Percentiles rank a stretch among this genome's conserved stretches.
These are phyloP conservation scores for Blastomyces silverae DNA, from an alignment of 2,329 filamentous ascomycete species.

Conservation along the genomic window DNA sequence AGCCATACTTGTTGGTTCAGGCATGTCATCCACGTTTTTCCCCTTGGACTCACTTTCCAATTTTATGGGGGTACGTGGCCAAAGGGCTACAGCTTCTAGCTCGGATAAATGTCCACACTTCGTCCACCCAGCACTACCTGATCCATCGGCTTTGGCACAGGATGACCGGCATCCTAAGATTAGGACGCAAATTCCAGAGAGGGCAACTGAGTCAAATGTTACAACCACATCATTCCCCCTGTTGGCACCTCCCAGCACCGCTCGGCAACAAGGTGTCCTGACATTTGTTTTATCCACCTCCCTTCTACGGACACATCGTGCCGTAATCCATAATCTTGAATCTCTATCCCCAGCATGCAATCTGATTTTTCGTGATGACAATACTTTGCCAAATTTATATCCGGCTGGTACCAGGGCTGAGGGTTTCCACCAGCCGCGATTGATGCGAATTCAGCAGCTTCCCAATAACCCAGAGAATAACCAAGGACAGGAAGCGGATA, in stretches of 20 bases:
- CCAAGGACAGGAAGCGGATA: conserved; percentile 48
- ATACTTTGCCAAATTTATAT: background rate
- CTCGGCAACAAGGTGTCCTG: conserved; percentile 23
- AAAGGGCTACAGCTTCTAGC: conserved; percentile 26
- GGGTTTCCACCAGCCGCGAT: background rate
- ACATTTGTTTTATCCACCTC: conserved; percentile 26
- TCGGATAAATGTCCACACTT: conserved; percentile 28
- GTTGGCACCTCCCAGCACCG: conserved; percentile 8
- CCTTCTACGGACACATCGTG: conserved; percentile 27
- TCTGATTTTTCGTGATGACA: conserved; percentile 25
- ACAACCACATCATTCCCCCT: background rate
- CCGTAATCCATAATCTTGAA: conserved; percentile 20
- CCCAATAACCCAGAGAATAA: conserved; percentile 15
- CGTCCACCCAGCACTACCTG: background rate
- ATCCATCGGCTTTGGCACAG: background rate
- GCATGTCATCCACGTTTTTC: conserved; percentile 24
- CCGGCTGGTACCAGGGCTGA: background rate
- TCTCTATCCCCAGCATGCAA: conserved; percentile 11
- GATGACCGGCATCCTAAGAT: background rate
- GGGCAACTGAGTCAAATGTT: background rate
- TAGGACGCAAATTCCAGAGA: too few species aligned
- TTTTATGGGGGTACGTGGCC: conserved; percentile 47
- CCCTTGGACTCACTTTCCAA: conserved; percentile 39
- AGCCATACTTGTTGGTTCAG: background rate
- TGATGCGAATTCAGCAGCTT: conserved; percentile 44